Evolutionary conservation across 495 filamentous ascomycete genomes (phyloP), one percentile per base, ranked within the genome.

Genomic region (Mytilinidion resinicola): DNA sequence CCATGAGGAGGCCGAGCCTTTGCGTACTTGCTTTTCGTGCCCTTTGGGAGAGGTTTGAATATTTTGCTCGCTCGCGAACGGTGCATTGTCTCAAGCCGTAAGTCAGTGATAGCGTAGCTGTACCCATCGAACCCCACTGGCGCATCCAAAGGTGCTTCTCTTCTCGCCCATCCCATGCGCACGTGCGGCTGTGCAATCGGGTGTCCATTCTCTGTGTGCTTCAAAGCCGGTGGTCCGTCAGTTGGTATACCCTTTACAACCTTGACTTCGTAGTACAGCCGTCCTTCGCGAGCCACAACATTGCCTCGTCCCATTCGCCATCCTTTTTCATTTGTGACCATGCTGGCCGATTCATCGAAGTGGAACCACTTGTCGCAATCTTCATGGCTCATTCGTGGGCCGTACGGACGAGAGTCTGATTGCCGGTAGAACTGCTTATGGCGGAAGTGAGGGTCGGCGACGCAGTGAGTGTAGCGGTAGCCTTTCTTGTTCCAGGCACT

Each of bases 71-170:
- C 90, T 35, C 93, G 85, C 56, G 92, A 96, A 75, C 91, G 88
- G 72, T 95, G 91, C 20, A 96, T 86, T 48, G 93, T 92, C 67
- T 97, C 89, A 9, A 92, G 91, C 11, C 83, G 80, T 11, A 89
- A 83, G 67, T 97, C 95, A 19, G 91, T 85, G 54, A 99, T 80
- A 17, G 89, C 95, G 69, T 99, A 99, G 47, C 90, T 93, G 70
- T 97, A 97, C 36, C 89, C 91, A 70, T 99, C 93, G 63, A 91
- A 96, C 0, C 95, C 95, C 11, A 96, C 90, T 9, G 95, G 93
- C 12, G 89, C 88, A 64, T 97, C 95, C 3, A 96, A 76, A 15
- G 89, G 89, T 9, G 91, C 90, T 65, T 99, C 95, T 35, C 92
- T 79, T 53, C 95, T 76, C 0, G 93, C 91, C 72, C 89, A 96